These are phyloP conservation scores for Fusarium ambrosium DNA, from an alignment of 2,329 filamentous ascomycete genomes.

Conservation along the genomic window DNA sequence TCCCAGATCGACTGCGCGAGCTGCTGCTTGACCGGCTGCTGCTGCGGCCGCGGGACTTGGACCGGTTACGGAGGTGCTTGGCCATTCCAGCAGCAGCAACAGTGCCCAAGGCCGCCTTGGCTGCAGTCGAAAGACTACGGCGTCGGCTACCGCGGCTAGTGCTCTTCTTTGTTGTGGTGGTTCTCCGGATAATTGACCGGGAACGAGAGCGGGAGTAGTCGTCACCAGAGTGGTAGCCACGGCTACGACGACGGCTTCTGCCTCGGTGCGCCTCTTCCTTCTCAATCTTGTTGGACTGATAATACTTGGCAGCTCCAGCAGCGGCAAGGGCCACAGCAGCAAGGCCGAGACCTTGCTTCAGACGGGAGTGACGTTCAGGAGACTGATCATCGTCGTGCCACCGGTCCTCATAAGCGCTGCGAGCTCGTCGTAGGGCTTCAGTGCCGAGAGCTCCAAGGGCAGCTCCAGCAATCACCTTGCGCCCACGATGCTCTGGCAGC, in stretches of 20 bases:
- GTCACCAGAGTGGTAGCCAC: slow-evolving; percentile 55
- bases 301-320: slow-evolving; percentile 75
- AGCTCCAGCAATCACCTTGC: slow-evolving; percentile 72
- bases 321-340: slow-evolving; percentile 74
- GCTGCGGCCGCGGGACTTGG: slow-evolving; percentile 52
- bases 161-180: slow-evolving; percentile 58
- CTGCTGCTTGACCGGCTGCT: slow-evolving; percentile 43
- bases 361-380: slow-evolving; percentile 59
- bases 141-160: slow-evolving; percentile 53
- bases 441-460: slow-evolving; percentile 74
- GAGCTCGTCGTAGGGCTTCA: slow-evolving; percentile 70
- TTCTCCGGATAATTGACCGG: slow-evolving; percentile 52
- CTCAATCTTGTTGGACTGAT: slow-evolving; percentile 70
- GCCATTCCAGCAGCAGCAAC: slow-evolving; percentile 70
- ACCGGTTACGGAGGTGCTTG: slow-evolving; percentile 69
- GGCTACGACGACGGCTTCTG: slow-evolving; percentile 61
- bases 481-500: slow-evolving; percentile 64
- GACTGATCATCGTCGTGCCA: slow-evolving; percentile 57
- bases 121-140: slow-evolving; percentile 62
- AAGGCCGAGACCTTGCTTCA: slow-evolving; percentile 73
- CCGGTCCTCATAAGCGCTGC: slow-evolving; percentile 71
- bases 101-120: slow-evolving; percentile 71
- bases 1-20: slow-evolving; percentile 40
- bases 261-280: slow-evolving; percentile 71
- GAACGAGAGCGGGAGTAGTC: slow-evolving; percentile 62